Conservation (phyloP, 2,329 filamentous ascomycete species). For the Cordyceps militaris region DNA sequence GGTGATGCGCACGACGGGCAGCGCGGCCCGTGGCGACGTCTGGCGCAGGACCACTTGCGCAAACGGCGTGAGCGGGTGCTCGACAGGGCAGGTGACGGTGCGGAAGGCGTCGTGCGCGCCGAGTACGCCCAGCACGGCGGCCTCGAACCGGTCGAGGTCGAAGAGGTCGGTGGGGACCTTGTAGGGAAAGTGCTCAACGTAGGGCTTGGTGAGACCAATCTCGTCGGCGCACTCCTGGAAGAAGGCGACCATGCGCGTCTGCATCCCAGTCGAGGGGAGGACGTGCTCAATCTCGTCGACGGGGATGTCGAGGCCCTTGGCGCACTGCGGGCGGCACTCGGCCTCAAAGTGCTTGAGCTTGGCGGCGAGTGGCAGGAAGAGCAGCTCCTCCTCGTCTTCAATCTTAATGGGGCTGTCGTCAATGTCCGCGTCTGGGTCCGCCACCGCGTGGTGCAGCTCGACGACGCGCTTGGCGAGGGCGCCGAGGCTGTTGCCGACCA, state of each 20-base stretch:
- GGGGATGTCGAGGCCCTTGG: conserved; percentile 2
- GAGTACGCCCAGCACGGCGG: conserved; percentile 12
- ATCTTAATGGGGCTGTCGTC: conserved; percentile 9
- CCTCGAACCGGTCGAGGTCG: conserved; percentile 13
- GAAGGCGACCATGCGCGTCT: conserved; percentile 13
- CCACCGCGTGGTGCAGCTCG: not conserved
- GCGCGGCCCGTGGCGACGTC: not conserved
- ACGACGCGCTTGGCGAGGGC: conserved; percentile 4
- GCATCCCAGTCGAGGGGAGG: conserved; percentile 9
- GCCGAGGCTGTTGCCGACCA: conserved; percentile 10
- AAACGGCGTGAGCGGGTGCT: conserved; percentile 14
- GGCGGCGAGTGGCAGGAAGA: conserved; percentile 1
- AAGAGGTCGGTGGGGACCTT: conserved; percentile 7
- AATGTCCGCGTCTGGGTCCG: not conserved
- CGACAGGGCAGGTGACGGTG: conserved; percentile 11
- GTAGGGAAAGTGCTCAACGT: conserved; percentile 14
- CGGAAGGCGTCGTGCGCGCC: conserved; percentile 14
- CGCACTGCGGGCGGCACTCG: conserved; percentile 8
- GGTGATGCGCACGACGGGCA: conserved; percentile 7
- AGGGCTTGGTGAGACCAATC: conserved; percentile 5
- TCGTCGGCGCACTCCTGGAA: conserved; percentile 9
- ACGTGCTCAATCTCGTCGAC: conserved; percentile 11
- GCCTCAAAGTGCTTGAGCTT: conserved; percentile 12
- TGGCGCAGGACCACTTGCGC: conserved; percentile 12
- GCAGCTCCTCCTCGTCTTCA: conserved; percentile 12